Percentiles rank a stretch among this genome's conserved stretches.
These are phyloP conservation scores for Symbiodinium natans DNA, from an alignment of 73 alveolate species.

Conservation along the genomic window DNA sequence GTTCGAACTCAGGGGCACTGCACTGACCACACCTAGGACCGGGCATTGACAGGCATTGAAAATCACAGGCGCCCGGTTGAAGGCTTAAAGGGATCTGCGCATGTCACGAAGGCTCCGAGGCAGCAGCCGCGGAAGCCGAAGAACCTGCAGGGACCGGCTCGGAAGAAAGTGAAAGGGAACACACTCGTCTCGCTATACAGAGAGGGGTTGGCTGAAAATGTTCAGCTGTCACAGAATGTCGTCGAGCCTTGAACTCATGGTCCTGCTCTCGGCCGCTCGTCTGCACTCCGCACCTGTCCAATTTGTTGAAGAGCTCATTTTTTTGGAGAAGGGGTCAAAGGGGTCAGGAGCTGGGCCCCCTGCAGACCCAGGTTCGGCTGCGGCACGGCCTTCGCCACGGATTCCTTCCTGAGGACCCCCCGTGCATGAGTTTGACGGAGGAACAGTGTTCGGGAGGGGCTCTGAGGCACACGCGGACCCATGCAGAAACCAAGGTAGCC, in stretches of 20 bases:
- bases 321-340: not conserved
- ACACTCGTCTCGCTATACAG: no score
- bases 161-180: no score
- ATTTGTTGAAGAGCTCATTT: not conserved
- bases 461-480: constrained; percentile 47
- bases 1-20: constrained; percentile 45
- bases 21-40: constrained; percentile 75
- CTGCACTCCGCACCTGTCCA: constrained; percentile 67
- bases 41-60: not conserved
- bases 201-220: no score
- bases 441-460: no score
- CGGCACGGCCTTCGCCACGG: constrained; percentile 84
- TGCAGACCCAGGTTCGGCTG: constrained; percentile 77
- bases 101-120: no score
- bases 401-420: constrained; percentile 52
- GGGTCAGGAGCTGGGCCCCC: not conserved
- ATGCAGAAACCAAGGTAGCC: constrained; percentile 81
- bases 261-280: constrained; percentile 70
- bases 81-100: no score
- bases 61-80: no score
- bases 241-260: constrained; percentile 76
- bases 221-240: no score
- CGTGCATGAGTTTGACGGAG: no score
- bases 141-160: not conserved
- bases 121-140: not conserved